These are phyloP conservation scores for Penicillium sp. DNA, from an alignment of 2,329 filamentous ascomycete species.

Conservation along the genomic window DNA sequence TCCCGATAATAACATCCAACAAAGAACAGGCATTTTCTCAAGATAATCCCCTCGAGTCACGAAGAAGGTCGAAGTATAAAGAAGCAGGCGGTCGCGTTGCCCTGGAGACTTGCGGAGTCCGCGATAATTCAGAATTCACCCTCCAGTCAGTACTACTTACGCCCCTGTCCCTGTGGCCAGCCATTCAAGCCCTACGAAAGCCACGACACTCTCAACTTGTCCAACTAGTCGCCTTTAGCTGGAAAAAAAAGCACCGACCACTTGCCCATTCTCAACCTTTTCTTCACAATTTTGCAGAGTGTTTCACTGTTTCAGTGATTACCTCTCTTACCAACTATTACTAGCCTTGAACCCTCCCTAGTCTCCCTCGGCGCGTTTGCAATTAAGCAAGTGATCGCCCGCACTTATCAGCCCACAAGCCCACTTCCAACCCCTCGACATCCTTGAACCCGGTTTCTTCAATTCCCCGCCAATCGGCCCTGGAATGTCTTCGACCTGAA, in stretches of 20 bases:
- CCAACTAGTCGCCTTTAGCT: slow-evolving; percentile 5
- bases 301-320: no score
- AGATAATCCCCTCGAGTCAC: neutral
- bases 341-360: neutral
- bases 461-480: slow-evolving; percentile 32
- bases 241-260: neutral
- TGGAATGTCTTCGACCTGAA: slow-evolving; percentile 38
- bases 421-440: slow-evolving; percentile 14
- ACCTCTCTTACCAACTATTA: no score
- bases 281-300: neutral
- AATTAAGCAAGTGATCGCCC: slow-evolving; percentile 11
- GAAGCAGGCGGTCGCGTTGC: neutral
- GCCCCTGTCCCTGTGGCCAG: neutral
- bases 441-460: slow-evolving; percentile 16
- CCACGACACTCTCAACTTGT: neutral
- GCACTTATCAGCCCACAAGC: neutral
- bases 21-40: neutral
- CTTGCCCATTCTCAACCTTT: neutral
- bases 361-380: neutral
- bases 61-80: slow-evolving; percentile 4
- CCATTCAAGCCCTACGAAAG: neutral
- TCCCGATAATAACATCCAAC: neutral
- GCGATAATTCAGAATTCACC: neutral
- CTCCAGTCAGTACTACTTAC: no score
- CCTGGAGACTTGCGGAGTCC: slow-evolving; percentile 3